Base-by-base conservation (phyloP, 306 rosid species). In the Acmispon strigosus region DNA sequence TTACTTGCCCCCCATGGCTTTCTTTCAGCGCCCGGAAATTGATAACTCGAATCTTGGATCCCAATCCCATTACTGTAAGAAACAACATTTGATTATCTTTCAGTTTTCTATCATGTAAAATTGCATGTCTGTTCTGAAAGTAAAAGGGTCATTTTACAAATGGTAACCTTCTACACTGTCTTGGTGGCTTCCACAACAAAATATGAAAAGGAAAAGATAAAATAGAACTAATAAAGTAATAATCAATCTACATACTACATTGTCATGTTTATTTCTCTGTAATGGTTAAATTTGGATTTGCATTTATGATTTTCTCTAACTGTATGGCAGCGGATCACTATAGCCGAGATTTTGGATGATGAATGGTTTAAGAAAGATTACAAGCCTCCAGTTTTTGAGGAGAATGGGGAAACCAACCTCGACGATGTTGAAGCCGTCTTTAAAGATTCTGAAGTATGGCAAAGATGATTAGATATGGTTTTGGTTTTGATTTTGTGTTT, bases 371-470 rank as follows among this genome's bases (percentile, higher is more conserved):
- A 91, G 87, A 86, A 89, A 82, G 92, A 81, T 58, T 89, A 83
- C 62, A 91, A 84, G 77, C 89, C 97, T 73, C 90, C 94, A 2
- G 76, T 86, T 56, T 94, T 94, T n/a, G 89, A 87, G 75, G 99
- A 91, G 89, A 86, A 67, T 20, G 87, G 83, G 69, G 86, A 85
- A 48, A 84, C 89, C 67, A 94, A 87, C 84, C 87, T 91, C 27
- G 99, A 94, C 42, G 99, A 94, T 61, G 89, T 94, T 10, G 99
- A 94, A 83, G 99, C 99, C 32, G 99, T 91, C 80, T 91, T 94
- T 51, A 87, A 89, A 77, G 99, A 94, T 84, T 89, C 86, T 17
- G 97, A 87, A 82, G 99, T 94, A 88, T 60, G 97, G 79, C 58
- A 44, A 81, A 54, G 66, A 82, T 74, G 12, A 42, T n/a, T 42